Percentiles rank a stretch among this genome's conserved stretches.
Conservation (phyloP, 805 yeast species). For the Komagataella phaffii region DNA sequence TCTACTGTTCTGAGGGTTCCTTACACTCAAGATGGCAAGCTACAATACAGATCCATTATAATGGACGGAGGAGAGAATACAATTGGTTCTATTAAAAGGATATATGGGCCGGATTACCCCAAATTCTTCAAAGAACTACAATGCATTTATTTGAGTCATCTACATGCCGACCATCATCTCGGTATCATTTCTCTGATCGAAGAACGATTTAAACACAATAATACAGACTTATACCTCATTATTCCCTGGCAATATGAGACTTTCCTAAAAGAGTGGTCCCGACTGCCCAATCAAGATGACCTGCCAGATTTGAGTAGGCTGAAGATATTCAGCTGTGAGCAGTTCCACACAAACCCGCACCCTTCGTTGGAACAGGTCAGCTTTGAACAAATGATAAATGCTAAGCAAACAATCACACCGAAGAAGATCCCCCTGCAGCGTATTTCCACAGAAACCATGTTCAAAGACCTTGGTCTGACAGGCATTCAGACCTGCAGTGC, state of each 20-base stretch:
- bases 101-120: conserved; percentile 24
- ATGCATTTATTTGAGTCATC: conserved; percentile 66
- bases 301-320: conserved; percentile 25
- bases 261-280: conserved; percentile 56
- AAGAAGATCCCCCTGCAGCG: background rate
- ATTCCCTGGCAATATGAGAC: conserved; percentile 64
- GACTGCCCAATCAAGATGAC: conserved; percentile 26
- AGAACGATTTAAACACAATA: conserved; percentile 19
- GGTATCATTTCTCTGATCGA: conserved; percentile 63
- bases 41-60: conserved; percentile 20
- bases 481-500: conserved; percentile 58
- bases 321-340: conserved; percentile 46
- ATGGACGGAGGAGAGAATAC: conserved; percentile 97
- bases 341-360: conserved; percentile 20
- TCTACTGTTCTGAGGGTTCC: conserved; percentile 72
- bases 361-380: background rate
- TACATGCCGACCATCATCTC: conserved; percentile 95
- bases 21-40: conserved; percentile 9
- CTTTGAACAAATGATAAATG: background rate
- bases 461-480: conserved; percentile 26
- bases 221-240: conserved; percentile 36
- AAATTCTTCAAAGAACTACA: conserved; percentile 45
- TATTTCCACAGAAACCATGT: conserved; percentile 13
- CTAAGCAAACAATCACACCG: background rate
- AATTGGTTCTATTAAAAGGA: conserved; percentile 53